Conservation (phyloP, 805 yeast species). For the Ogataea ramenticola region DNA sequence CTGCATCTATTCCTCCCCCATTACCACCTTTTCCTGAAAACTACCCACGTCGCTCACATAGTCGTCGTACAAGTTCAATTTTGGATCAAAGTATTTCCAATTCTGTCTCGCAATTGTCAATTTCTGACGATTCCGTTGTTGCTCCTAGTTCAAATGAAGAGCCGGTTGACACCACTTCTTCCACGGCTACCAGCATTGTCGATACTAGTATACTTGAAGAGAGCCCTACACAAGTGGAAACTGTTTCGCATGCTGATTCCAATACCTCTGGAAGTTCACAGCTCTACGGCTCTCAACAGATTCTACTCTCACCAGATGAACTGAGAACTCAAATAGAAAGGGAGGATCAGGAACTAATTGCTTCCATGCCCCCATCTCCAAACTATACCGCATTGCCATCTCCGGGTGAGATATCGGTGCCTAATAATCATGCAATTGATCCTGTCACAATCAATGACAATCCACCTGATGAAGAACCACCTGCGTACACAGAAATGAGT, state of each 20-base stretch:
- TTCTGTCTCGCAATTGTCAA: too few relatives aligned
- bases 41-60: too few relatives aligned
- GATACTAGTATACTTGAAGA: background rate
- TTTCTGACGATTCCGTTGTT: too few relatives aligned
- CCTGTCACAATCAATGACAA: conserved; percentile 17
- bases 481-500: conserved; percentile 28
- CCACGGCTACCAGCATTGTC: too few relatives aligned
- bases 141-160: too few relatives aligned
- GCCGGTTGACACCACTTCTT: too few relatives aligned
- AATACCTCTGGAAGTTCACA: background rate
- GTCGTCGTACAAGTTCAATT: too few relatives aligned
- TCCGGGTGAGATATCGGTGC: conserved; percentile 19
- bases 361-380: conserved; percentile 24
- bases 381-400: conserved; percentile 18
- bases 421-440: conserved; percentile 20
- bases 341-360: conserved; percentile 15
- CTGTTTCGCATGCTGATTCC: background rate
- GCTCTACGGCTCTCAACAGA: background rate
- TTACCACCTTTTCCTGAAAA: too few relatives aligned
- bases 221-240: background rate
- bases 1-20: too few relatives aligned
- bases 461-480: conserved; percentile 26
- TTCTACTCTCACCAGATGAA: background rate
- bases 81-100: too few relatives aligned
- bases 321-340: conserved; percentile 3